These are phyloP conservation scores for Mycena olivaceomarginata DNA, from an alignment of 768 basidiomycete species.

Conservation along the genomic window DNA sequence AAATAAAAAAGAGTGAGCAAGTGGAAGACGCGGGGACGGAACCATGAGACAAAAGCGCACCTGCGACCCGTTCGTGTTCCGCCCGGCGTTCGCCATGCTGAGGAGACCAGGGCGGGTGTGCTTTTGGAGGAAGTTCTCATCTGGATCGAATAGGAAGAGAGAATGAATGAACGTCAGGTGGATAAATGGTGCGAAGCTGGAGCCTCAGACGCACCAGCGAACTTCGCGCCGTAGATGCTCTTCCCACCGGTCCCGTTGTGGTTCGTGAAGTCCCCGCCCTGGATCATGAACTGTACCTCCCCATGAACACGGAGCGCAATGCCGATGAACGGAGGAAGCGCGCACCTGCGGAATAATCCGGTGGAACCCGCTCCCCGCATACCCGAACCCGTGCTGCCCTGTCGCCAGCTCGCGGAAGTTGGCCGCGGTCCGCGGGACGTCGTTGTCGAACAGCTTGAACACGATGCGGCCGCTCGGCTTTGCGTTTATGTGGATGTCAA, in stretches of 20 bases:
- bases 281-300: conserved; percentile 82
- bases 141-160: conserved; percentile 55
- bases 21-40: no score
- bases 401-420: conserved; percentile 96
- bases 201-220: conserved; percentile 66
- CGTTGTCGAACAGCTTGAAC: conserved; percentile 91
- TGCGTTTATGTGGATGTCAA: conserved; percentile 75
- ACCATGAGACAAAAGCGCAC: conserved; percentile 26
- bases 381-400: conserved; percentile 84
- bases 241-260: conserved; percentile 81
- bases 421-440: conserved; percentile 81
- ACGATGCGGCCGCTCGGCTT: conserved; percentile 73
- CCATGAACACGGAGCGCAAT: background rate
- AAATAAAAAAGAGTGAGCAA: no score
- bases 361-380: conserved; percentile 82
- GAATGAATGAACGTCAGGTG: background rate
- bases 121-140: conserved; percentile 90
- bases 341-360: conserved; percentile 79
- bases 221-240: conserved; percentile 85
- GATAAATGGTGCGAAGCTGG: no score
- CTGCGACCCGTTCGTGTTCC: conserved; percentile 89
- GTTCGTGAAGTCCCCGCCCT: conserved; percentile 91
- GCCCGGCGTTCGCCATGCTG: conserved; percentile 89
- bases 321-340: background rate
- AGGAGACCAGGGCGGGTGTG: conserved; percentile 83